Evolutionary conservation across 1,284 basidiomycete species (phyloP), one percentile per base, ranked within the genome.

Genomic region (Leccinum olivaceoglutinosum): DNA sequence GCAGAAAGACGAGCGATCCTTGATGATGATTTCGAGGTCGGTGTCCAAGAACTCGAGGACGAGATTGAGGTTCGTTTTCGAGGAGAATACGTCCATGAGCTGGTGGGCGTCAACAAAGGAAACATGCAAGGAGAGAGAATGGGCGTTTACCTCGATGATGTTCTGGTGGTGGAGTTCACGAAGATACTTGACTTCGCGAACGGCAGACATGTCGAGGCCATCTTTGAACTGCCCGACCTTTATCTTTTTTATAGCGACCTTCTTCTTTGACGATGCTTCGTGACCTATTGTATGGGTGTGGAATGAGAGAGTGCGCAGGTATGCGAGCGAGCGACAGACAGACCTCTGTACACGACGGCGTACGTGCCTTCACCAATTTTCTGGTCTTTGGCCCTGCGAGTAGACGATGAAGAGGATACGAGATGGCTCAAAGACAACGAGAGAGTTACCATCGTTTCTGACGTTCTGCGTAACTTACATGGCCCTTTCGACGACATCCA

Each of bases 211-310:
- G 78, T 99, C 97, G 61, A 99, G 83, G 9, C 97, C 97, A 77
- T 99, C 96, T 75, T 96, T 97, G 82, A 97, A 94, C 73, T 94
- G 90, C 25, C 96, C 94, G 16, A 95, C 91, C 74, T 97, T 97
- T 73, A 97, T 96, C 78, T 99, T 99, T 81, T 99, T 99, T 74
- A 99, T 98, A 61, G 97, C 97, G 5, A 98, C 87, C 76, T 91
- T 90, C 14, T 86, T 78, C 12, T 84, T 84, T 1, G 89, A 92
- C 1, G 85, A 79, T 18, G 84, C 79, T 69, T 95, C 89, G 65
- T 84, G 80, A 32, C 89, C 90, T 90, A 29, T 29, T 29, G 25
- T 29, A 29, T 29, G 34, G 49, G 16, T 9, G 18, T 21, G 46
- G 56, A 5, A 58, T 60, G 49, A 55, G 61, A 29, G n/a, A 16